Percentiles rank a stretch among this genome's conserved stretches.
These are phyloP conservation scores for Aspergillus oerlinghausenensis DNA, from an alignment of 2,329 filamentous ascomycete species.

Conservation along the genomic window DNA sequence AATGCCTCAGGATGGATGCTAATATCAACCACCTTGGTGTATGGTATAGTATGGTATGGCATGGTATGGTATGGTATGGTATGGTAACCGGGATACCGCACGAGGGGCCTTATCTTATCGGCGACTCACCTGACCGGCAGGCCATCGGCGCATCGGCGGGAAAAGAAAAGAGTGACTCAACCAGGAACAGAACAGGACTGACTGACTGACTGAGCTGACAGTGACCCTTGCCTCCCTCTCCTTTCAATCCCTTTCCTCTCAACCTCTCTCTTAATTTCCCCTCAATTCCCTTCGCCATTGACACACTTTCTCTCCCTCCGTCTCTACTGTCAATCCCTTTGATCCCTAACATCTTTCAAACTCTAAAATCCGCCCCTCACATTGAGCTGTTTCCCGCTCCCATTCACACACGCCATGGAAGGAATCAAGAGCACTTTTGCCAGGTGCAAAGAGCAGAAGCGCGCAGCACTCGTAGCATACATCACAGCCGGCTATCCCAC, in stretches of 20 bases:
- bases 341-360: not conserved
- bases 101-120: constrained; percentile 19
- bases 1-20: not conserved
- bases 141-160: constrained; percentile 1
- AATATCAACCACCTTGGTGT: not conserved
- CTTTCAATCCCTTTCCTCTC: not conserved
- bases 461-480: constrained; percentile 89
- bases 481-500: constrained; percentile 91
- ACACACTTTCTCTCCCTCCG: not conserved
- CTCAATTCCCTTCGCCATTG: not conserved
- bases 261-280: not conserved
- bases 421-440: constrained; percentile 54
- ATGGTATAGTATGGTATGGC: not conserved
- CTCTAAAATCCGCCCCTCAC: not conserved
- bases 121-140: constrained; percentile 15
- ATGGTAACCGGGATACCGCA: not conserved
- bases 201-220: not conserved
- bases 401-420: constrained; percentile 41
- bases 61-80: not conserved
- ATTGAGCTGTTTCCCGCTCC: constrained; percentile 2
- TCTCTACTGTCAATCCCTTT: not conserved
- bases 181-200: not conserved
- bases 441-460: constrained; percentile 51
- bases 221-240: not conserved
- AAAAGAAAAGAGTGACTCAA: constrained; percentile 10